These are phyloP conservation scores for Flaveria linearis DNA, from an alignment of 129 eudicot species.

Conservation along the genomic window DNA sequence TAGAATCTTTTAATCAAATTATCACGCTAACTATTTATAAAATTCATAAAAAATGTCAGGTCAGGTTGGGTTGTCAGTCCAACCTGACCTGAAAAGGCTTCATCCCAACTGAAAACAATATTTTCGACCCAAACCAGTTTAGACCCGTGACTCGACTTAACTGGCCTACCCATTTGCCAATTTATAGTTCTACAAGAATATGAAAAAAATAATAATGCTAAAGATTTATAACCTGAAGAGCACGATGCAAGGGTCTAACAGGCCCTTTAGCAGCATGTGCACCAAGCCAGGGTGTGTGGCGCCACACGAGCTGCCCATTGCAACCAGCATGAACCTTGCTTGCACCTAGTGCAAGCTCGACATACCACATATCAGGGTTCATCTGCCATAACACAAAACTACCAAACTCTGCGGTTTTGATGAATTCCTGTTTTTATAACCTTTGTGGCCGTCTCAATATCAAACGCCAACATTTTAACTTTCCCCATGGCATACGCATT, in stretches of 20 bases:
- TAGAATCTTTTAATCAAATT: neutral
- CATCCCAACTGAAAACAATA: too few relatives aligned
- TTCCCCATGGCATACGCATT: constrained; percentile 90
- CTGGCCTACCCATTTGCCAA: neutral
- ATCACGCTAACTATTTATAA: neutral
- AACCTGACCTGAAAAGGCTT: too few relatives aligned
- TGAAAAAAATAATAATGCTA: neutral
- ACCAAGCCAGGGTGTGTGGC: constrained; percentile 96
- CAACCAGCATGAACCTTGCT: constrained; percentile 96
- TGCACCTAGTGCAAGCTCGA: constrained; percentile 88
- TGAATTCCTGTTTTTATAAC: constrained; percentile 72
- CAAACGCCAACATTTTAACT: constrained; percentile 81
- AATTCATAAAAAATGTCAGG: neutral
- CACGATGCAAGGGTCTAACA: constrained; percentile 89
- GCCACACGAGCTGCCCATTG: constrained; percentile 90
- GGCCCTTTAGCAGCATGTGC: constrained; percentile 97
- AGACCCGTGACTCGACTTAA: neutral
- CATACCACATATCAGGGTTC: constrained; percentile 96
- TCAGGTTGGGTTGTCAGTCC: too few relatives aligned
- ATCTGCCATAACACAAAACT: constrained; percentile 94
- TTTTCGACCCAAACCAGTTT: neutral
- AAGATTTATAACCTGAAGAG: constrained; percentile 65
- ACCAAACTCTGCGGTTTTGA: constrained; percentile 78
- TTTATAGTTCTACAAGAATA: neutral
- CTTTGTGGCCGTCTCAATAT: constrained; percentile 82